Evolutionary conservation across 805 yeast species (phyloP).

Genomic region (Candida vartiovaarae): DNA sequence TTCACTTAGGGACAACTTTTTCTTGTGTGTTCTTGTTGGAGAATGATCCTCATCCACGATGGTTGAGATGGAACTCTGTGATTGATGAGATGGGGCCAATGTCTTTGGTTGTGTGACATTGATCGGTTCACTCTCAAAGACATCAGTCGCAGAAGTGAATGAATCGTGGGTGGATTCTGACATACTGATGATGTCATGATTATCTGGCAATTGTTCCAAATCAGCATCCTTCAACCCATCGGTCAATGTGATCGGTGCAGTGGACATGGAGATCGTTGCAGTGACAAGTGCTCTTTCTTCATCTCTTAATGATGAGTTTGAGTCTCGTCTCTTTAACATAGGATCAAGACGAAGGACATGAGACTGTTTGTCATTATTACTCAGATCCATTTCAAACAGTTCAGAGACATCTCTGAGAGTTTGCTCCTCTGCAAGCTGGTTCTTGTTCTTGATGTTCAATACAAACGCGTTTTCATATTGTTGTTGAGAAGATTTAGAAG

Average conservation of each 20-base stretch:
- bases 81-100: conserved; percentile 5
- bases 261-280: conserved; percentile 5
- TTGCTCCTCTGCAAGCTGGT: conserved; percentile 21
- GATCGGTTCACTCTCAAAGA: conserved; percentile 11
- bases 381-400: conserved; percentile 27
- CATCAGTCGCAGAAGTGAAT: conserved; percentile 18
- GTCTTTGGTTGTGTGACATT: neutral
- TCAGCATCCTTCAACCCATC: conserved; percentile 16
- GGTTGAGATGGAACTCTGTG: conserved; percentile 19
- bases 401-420: conserved; percentile 25
- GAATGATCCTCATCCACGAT: conserved; percentile 3
- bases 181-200: conserved; percentile 10
- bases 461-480: conserved; percentile 22
- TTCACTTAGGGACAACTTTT: conserved; percentile 16
- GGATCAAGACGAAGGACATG: conserved; percentile 21
- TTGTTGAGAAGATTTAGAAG: conserved; percentile 12
- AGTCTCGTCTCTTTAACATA: conserved; percentile 21
- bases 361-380: conserved; percentile 23
- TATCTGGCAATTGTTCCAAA: conserved; percentile 2
- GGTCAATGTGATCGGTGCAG: conserved; percentile 9
- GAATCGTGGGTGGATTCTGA: conserved; percentile 17
- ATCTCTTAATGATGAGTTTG: conserved; percentile 20
- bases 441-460: conserved; percentile 15
- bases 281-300: conserved; percentile 20
- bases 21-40: conserved; percentile 7